Base-by-base conservation (phyloP, 2,329 filamentous ascomycete genomes). In the Ophiosphaerella narmari region DNA sequence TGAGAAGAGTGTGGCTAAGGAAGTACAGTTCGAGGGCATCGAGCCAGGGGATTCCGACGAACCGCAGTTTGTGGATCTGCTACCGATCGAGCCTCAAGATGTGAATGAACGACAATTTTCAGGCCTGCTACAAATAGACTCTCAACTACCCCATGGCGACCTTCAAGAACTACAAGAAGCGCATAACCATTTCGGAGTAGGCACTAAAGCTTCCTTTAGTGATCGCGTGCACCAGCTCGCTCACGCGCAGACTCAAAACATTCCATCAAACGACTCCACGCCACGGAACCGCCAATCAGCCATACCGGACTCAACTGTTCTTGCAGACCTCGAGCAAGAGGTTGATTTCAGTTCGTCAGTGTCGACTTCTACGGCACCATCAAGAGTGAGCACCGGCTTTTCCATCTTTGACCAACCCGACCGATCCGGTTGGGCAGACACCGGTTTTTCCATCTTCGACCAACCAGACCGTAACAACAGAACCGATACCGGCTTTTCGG, bases 181-280 rank as follows among this genome's bases (percentile, higher is more conserved):
- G 26, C 26, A 47, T 3, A 54, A 65, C 8, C 54, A 51, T n/a
- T 55, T 55, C n/a, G 43, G 58, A 14, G 48, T 63, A 7, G 65
- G 55, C 1, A 66, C 43, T 52, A 68, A 66, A 37, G 62, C 65
- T 9, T 68, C 65, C 2, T 73, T 73, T 38, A 72, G 66, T 39
- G 68, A 70, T 33, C 68, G 71, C 13, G 59, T 73, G 9, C 67
- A 70, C 38, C 57, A 66, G 29, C 57, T 71, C 5, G 60, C 58
- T 42, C 50, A 61, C 32, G 42, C 50, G 24, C 55, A 58, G 8
- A 40, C 48, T 34, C 45, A 57, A 5, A 49, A 55, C 13, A 38
- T 43, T 24, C 32, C 45, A 6, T 33, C 45, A n/a, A 14, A n/a
- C 29, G 38, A 12, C 46, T 49, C 7, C 29, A 31, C 14, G 50